Conservation (phyloP, 1,284 basidiomycete species). For the Peniophora sp. region DNA sequence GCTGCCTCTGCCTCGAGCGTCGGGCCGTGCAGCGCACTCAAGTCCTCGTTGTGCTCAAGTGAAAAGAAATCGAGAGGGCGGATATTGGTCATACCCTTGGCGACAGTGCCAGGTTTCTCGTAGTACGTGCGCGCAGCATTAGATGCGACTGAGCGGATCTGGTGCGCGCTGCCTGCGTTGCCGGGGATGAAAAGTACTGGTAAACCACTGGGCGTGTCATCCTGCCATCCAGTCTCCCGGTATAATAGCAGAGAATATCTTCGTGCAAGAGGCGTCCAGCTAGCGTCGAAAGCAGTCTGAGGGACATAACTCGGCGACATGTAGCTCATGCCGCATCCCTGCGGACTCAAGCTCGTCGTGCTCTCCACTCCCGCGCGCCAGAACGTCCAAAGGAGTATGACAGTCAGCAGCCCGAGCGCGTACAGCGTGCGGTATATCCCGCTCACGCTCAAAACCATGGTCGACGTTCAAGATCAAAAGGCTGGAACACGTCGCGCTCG, state of each 20-base stretch:
- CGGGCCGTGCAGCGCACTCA: conserved; percentile 90
- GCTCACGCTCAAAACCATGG: no score
- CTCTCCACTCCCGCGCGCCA: conserved; percentile 21
- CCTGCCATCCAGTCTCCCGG: conserved; percentile 83
- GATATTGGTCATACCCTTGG: conserved; percentile 39
- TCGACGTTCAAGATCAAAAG: no score
- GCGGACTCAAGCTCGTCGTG: conserved; percentile 32
- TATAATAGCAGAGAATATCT: conserved; percentile 89
- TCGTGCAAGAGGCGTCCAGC: conserved; percentile 60
- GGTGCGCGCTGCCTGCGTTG: conserved; percentile 92
- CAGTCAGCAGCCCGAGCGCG: conserved; percentile 5
- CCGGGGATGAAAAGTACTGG: conserved; percentile 97
- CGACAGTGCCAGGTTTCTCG: conserved; percentile 40
- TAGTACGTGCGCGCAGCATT: conserved; percentile 81
- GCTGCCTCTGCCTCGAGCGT: conserved; percentile 80
- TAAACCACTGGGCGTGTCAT: conserved; percentile 44
- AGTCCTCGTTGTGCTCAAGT: conserved; percentile 90
- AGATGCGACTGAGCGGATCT: conserved; percentile 92
- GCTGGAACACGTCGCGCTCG: no score
- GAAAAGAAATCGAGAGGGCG: conserved; percentile 69
- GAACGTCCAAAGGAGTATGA: conserved; percentile 3
- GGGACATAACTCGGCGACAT: conserved; percentile 91
- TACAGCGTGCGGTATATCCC: not conserved
- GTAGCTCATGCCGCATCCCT: conserved; percentile 96
- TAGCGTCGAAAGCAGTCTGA: conserved; percentile 50